Percentiles rank a stretch among this genome's conserved stretches.
These are phyloP conservation scores for Ephemerocybe angulata DNA, from an alignment of 768 basidiomycete species.

Conservation along the genomic window DNA sequence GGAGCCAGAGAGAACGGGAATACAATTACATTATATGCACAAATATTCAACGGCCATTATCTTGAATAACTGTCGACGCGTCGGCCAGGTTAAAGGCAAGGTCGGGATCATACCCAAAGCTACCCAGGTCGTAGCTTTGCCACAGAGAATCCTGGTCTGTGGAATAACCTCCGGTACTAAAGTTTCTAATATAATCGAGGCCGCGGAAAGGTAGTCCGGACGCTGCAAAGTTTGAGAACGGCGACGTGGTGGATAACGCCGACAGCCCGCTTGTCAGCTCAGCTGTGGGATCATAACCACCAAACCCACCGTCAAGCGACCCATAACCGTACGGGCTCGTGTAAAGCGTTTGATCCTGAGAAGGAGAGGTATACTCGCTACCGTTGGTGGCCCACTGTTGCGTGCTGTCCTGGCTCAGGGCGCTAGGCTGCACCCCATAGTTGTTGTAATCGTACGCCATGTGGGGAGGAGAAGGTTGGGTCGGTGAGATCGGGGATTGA, in stretches of 20 bases:
- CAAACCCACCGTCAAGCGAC: conserved; percentile 39
- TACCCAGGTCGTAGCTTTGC: conserved; percentile 68
- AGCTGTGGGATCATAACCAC: conserved; percentile 36
- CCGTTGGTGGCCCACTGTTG: conserved; percentile 45
- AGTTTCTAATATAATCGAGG: conserved; percentile 80
- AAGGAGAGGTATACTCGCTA: conserved; percentile 37
- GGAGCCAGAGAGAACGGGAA: neutral
- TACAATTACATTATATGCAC: neutral
- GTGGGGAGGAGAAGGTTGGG: conserved; percentile 48
- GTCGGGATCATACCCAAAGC: conserved; percentile 76
- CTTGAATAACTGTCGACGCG: conserved; percentile 33
- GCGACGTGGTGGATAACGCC: conserved; percentile 54
- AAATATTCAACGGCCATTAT: conserved; percentile 24
- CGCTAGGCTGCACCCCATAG: conserved; percentile 33
- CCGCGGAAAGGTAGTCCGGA: conserved; percentile 81
- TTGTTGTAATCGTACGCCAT: conserved; percentile 52
- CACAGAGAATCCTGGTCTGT: conserved; percentile 50
- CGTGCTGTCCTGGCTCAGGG: conserved; percentile 34
- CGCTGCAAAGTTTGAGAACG: conserved; percentile 62
- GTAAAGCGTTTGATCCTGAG: conserved; percentile 43
- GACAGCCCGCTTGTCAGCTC: conserved; percentile 35
- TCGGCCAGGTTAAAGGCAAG: conserved; percentile 63
- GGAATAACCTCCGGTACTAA: conserved; percentile 51
- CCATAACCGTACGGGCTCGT: conserved; percentile 42
- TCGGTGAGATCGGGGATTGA: conserved; percentile 49